Conservation (phyloP, 2,329 filamentous ascomycete genomes). For the Whalleya microplaca region DNA sequence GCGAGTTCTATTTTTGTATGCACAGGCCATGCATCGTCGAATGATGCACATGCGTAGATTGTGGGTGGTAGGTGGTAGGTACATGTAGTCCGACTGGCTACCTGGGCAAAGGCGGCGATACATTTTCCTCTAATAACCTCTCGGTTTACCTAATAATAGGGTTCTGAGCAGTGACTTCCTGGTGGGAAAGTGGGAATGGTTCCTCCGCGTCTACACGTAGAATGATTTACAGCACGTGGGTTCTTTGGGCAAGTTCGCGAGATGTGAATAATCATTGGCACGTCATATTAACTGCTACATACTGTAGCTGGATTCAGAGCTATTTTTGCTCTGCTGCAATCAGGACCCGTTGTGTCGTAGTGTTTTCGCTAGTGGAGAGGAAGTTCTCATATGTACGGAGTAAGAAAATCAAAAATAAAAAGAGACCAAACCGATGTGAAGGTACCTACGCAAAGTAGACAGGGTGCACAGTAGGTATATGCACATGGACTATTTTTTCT, state of each 20-base stretch:
- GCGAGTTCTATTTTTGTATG: conserved; percentile 19
- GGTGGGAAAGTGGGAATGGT: neutral
- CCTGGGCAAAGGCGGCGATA: too few species aligned
- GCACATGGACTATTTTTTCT: conserved; percentile 12
- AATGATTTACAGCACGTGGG: too few species aligned
- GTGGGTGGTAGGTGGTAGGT: too few species aligned
- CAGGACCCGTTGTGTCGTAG: conserved; percentile 26
- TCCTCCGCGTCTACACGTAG: too few species aligned
- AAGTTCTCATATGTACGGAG: too few species aligned
- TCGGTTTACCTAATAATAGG: neutral
- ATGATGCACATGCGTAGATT: neutral
- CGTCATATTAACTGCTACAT: conserved; percentile 19
- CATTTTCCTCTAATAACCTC: too few species aligned
- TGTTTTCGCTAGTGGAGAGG: conserved; percentile 28
- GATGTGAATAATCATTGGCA: conserved; percentile 18
- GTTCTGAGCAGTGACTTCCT: neutral
- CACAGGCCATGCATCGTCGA: neutral
- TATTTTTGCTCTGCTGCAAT: conserved; percentile 28
- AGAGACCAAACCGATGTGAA: conserved; percentile 2
- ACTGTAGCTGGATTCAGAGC: conserved; percentile 4
- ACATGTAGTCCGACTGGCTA: neutral
- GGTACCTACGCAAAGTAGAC: conserved; percentile 9
- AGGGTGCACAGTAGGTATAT: conserved; percentile 26
- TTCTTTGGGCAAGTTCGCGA: neutral
- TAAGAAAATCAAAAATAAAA: too few species aligned